phyloP scores from a whole-genome alignment of 129 eudicot genomes.

The Artemisia argyi region DNA sequence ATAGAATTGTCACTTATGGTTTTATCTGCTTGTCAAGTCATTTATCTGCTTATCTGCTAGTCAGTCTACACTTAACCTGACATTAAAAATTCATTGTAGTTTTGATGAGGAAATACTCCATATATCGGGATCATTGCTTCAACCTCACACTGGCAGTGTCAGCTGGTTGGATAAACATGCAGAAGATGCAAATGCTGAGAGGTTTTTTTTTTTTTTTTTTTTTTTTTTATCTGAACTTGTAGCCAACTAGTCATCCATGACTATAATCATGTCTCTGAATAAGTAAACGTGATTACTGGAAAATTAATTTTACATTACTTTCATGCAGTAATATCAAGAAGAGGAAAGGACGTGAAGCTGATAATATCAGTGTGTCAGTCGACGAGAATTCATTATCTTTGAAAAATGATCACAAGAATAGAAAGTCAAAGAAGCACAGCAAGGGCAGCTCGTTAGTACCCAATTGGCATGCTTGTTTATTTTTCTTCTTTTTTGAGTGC shows the following conservation, averaged over 20 bases:
- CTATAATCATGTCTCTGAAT: neutral
- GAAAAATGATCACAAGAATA: conserved; percentile 16
- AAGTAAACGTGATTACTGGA: neutral
- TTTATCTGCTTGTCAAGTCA: no score
- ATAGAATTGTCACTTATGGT: no score
- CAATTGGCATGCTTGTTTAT: neutral
- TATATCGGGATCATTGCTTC: conserved; percentile 69
- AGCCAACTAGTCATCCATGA: neutral
- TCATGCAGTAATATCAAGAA: conserved; percentile 46
- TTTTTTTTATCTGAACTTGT: conserved; percentile 9
- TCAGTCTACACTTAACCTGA: neutral
- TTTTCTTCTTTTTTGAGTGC: neutral
- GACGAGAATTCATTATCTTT: conserved; percentile 23
- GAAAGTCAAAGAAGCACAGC: conserved; percentile 44
- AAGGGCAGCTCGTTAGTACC: conserved; percentile 2
- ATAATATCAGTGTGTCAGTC: conserved; percentile 3
- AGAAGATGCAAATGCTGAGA: conserved; percentile 42
- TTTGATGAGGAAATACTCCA: conserved; percentile 90
- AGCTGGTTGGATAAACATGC: conserved; percentile 60
- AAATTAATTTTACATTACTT: neutral
- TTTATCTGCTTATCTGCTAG: no score
- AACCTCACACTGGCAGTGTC: conserved; percentile 59
- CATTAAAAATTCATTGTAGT: conserved; percentile 37
- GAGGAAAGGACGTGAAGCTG: conserved; percentile 30
- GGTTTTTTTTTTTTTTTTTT: conserved; percentile 34